phyloP scores from a whole-genome alignment of 768 basidiomycete species.

The Xerocomus spinulosus region DNA sequence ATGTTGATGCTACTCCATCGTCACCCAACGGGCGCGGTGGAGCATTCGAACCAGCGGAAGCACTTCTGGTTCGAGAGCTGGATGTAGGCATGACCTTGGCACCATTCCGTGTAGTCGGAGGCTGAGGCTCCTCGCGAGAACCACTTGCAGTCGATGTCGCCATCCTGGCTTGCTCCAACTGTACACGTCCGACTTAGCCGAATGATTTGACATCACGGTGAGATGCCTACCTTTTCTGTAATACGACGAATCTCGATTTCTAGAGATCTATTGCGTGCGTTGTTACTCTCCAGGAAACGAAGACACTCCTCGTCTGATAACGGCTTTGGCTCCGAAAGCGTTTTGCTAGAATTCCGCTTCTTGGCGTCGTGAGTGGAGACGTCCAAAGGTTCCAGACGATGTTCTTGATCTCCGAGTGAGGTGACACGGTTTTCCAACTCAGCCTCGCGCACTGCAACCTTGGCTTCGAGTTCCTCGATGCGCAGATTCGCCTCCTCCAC shows the following conservation, averaged over 20 bases:
- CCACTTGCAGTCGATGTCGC: conserved; percentile 1
- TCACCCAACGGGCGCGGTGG: conserved; percentile 4
- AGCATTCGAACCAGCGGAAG: conserved; percentile 17
- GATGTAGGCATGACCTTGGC: background rate
- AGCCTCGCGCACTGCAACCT: conserved; percentile 53
- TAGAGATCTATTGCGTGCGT: conserved; percentile 39
- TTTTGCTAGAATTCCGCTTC: conserved; percentile 1
- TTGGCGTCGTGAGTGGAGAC: background rate
- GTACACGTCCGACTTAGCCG: background rate
- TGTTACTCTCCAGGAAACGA: conserved; percentile 36
- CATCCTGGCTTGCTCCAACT: conserved; percentile 23
- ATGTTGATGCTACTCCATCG: background rate
- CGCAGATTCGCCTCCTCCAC: conserved; percentile 37
- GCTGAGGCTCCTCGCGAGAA: background rate
- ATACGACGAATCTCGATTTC: conserved; percentile 42
- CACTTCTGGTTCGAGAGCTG: conserved; percentile 18
- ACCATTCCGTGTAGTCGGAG: background rate
- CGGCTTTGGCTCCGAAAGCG: conserved; percentile 12
- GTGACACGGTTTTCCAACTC: conserved; percentile 42
- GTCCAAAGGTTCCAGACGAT: background rate
- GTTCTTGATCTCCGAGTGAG: conserved; percentile 2
- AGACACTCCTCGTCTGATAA: conserved; percentile 39
- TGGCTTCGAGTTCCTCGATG: conserved; percentile 45
- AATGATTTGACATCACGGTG: background rate
- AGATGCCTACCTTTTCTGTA: conserved; percentile 31